Base-by-base conservation (phyloP, 345 rosid species). In the Salix exigua region DNA sequence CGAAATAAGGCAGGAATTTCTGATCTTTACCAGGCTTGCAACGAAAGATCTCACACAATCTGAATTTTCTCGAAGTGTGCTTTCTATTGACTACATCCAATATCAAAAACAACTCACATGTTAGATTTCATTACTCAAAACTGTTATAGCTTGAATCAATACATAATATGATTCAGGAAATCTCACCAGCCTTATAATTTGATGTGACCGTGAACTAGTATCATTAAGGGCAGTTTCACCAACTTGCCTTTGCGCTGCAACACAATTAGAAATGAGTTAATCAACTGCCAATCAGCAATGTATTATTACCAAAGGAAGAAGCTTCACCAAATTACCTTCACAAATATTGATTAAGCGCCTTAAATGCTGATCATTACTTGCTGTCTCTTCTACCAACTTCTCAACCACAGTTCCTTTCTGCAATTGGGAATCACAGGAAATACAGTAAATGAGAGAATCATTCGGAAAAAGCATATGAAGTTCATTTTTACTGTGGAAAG, bases 351-450 rank as follows among this genome's bases (percentile, higher is more conserved):
- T 96, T 75, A 96, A 81, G 75, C 88, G 90, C 86, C 97, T 84
- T 72, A 96, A 81, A 73, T 96, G 99, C 78, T 89, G 89, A 82
- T 88, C 94, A 68, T 88, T 83, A 42, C 64, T 91, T 46, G 96
- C 98, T 80, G 89, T 94, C 82, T 96, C 97, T 81, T 96, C 99
- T 23, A 90, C 89, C 83, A 96, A 84, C 85, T 92, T 96, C 87
- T 96, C 99, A 64, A 96, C 98, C 82, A 96, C 88, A 23, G 99
- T 96, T 50, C 99, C 99, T 91, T 96, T 96, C 98, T 96, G 89
- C 82, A 74, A 51, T 33, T 42, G 42, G 10, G 51, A 77, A 81
- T 80, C 61, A 26, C n/a, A 74, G 53, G 44, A 38, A 51, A 76
- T 72, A 23, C 40, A 67, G 55, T 55, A 44, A 46, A 71, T 66